phyloP scores from a whole-genome alignment of 345 rosid genomes.

The Euphorbia pulcherrima region DNA sequence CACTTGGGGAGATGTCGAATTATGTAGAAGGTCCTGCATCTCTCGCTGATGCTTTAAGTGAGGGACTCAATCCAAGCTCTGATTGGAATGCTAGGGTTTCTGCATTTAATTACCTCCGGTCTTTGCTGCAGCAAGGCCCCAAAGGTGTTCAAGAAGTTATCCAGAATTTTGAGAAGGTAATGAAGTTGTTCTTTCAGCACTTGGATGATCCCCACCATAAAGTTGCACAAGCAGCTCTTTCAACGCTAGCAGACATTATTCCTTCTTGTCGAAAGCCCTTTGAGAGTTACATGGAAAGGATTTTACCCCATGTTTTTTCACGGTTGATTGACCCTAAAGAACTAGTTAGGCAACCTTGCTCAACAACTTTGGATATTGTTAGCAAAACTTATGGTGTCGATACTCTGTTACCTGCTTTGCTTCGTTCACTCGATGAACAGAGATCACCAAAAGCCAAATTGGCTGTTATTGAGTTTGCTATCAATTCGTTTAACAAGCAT shows the following conservation, averaged over 20 bases:
- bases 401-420: constrained; percentile 88
- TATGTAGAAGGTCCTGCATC: constrained; percentile 82
- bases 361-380: constrained; percentile 84
- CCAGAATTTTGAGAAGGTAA: constrained; percentile 93
- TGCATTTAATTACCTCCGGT: constrained; percentile 79
- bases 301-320: constrained; percentile 93
- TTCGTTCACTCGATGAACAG: constrained; percentile 97
- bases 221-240: constrained; percentile 98
- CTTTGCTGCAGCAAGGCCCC: constrained; percentile 87
- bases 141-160: constrained; percentile 91
- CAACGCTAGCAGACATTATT: constrained; percentile 88
- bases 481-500: constrained; percentile 84
- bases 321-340: constrained; percentile 96
- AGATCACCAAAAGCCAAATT: constrained; percentile 96
- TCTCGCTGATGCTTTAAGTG: constrained; percentile 77
- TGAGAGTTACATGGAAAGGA: constrained; percentile 97
- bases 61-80: constrained; percentile 84
- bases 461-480: constrained; percentile 93
- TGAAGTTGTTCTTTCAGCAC: constrained; percentile 96
- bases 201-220: constrained; percentile 99
- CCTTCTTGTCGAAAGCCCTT: constrained; percentile 95
- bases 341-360: constrained; percentile 92
- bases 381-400: constrained; percentile 88
- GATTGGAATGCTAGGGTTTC: constrained; percentile 98
- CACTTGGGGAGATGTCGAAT: constrained; percentile 72